Percentiles rank a stretch among this genome's conserved stretches.
phyloP scores from a whole-genome alignment of 176 grass and related monocot species.

The Melocanna baccifera region DNA sequence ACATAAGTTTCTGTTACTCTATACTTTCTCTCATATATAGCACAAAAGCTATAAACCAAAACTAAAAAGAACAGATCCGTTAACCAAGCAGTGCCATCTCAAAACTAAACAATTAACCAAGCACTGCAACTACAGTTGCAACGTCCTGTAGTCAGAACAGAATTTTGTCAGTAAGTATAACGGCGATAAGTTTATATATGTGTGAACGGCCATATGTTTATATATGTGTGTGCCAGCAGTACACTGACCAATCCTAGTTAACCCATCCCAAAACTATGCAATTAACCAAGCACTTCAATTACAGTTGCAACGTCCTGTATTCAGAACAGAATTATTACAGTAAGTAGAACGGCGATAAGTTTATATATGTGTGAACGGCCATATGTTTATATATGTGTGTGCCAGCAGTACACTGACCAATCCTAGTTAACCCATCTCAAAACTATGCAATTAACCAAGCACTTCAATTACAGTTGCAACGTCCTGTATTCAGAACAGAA shows the following conservation, averaged over 20 bases:
- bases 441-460: neutral
- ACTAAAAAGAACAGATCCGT: no score
- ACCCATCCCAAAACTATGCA: neutral
- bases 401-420: neutral
- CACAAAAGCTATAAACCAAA: no score
- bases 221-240: neutral
- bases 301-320: neutral
- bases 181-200: neutral
- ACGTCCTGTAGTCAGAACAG: neutral
- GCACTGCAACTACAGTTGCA: neutral
- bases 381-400: no score
- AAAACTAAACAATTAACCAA: neutral
- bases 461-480: neutral
- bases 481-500: neutral
- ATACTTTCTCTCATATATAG: no score
- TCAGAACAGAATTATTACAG: neutral
- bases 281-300: neutral
- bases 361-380: neutral
- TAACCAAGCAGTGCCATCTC: neutral
- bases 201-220: no score
- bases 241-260: neutral
- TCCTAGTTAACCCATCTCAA: neutral
- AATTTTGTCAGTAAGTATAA: neutral
- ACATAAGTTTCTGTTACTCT: no score
- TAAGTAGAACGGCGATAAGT: neutral